Evolutionary conservation across 305 asterid genomes (phyloP), one percentile per base, ranked within the genome.

Genomic region (Rubia balearica): DNA sequence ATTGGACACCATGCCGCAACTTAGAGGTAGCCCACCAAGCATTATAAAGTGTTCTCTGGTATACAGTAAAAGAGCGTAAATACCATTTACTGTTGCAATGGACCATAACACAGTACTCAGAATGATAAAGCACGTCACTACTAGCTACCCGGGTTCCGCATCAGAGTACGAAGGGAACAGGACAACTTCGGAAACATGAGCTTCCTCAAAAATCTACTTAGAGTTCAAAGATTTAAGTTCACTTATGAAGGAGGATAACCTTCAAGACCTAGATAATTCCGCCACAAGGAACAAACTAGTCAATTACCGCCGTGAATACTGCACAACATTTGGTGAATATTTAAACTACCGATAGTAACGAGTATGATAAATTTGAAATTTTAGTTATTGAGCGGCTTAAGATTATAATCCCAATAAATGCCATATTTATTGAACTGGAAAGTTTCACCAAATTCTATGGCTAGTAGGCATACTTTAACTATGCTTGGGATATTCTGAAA

Each of bases 41-140:
- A 81, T 81, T 84, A 49, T 87, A 92, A 38, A 90, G 83, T 81
- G 80, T 87, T 80, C 87, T 83, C 98, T 92, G 95, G 71, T 70
- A 55, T 45, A 75, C 70, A 49, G 19, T n/a, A 64, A 67, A 64
- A 16, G 40, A 49, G 22, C 21, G 46, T n/a, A 70, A 43, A 70
- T 17, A 63, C 19, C 67, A 62, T 49, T 19, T 16, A 55, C 14
- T 56, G 71, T 48, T 68, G n/a, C 10, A 7, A 17, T 61, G 14
- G 51, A 42, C 11, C 48, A 41, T 63, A 61, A 24, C 27, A 49
- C 16, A 38, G 41, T 19, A 9, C 19, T 19, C 8, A 49, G 14
- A 8, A 27, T 8, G 6, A 62, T 16, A 51, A 42, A 22, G 30
- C 16, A 22, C 8, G 12, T 17, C 22, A 38, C 24, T 5, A 19